These are phyloP conservation scores for Globisporangium nunn DNA, from an alignment of 352 stramenopile species.

Conservation along the genomic window DNA sequence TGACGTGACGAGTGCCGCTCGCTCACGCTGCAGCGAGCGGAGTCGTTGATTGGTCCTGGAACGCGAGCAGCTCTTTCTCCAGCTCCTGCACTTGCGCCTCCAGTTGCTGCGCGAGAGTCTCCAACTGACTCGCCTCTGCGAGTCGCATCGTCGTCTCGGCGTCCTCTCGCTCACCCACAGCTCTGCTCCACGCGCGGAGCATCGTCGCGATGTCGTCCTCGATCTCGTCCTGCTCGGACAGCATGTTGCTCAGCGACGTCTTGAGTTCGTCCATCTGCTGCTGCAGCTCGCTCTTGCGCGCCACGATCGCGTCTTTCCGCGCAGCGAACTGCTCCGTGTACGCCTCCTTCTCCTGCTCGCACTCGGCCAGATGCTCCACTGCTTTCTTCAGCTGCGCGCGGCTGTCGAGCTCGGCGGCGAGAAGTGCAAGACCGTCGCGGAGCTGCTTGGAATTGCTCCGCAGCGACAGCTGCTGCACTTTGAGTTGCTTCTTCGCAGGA, in stretches of 20 bases:
- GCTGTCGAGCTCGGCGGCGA: slow-evolving; percentile 25
- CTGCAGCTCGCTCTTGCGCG: slow-evolving; percentile 35
- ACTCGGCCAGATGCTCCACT: slow-evolving; percentile 27
- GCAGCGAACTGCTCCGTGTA: slow-evolving; percentile 23
- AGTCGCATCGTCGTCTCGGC: slow-evolving; percentile 66
- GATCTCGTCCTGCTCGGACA: slow-evolving; percentile 48
- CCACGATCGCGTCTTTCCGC: slow-evolving; percentile 25
- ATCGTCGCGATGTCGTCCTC: slow-evolving; percentile 32
- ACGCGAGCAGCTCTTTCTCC: slow-evolving; percentile 14
- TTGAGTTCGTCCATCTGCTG: slow-evolving; percentile 58
- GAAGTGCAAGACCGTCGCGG: slow-evolving; percentile 21
- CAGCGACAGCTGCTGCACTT: slow-evolving; percentile 23
- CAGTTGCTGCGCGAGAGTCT: slow-evolving; percentile 7
- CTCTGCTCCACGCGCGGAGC: slow-evolving; percentile 25
- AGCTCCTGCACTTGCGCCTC: slow-evolving; percentile 21
- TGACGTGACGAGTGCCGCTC: too few species aligned
- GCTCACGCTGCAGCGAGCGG: neutral
- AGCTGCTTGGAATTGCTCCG: slow-evolving; percentile 19
- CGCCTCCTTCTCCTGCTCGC: slow-evolving; percentile 27
- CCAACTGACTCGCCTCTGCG: slow-evolving; percentile 35
- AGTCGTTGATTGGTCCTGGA: neutral
- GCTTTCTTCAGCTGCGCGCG: slow-evolving; percentile 30
- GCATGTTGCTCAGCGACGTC: slow-evolving; percentile 21
- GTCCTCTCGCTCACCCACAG: slow-evolving; percentile 44
- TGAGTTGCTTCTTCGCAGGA: slow-evolving; percentile 24